A percentile compares a stretch with the other conserved stretches of the same genome.
These are phyloP conservation scores for Rhodamnia argentea DNA, from an alignment of 345 rosid species.

Conservation along the genomic window DNA sequence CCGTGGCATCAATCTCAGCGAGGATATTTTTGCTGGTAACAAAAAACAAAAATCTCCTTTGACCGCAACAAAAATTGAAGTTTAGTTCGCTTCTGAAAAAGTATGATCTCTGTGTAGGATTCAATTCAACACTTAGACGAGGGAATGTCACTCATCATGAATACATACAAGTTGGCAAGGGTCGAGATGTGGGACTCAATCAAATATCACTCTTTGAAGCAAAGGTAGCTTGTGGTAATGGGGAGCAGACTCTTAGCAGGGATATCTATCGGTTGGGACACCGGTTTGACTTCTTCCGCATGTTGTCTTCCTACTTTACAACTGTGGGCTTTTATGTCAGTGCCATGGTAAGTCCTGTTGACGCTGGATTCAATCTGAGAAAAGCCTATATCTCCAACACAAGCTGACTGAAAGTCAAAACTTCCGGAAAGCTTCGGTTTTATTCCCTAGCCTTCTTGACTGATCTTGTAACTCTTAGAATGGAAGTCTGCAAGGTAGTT, in stretches of 20 bases:
- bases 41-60: not conserved
- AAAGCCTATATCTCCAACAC: not conserved
- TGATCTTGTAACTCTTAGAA: not conserved
- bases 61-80: not conserved
- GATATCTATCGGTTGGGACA: slow-evolving; percentile 93
- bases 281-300: slow-evolving; percentile 95
- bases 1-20: slow-evolving; percentile 87
- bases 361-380: not conserved
- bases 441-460: not conserved
- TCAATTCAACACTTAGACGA: slow-evolving; percentile 84
- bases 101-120: slow-evolving; percentile 38
- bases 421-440: not conserved
- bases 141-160: slow-evolving; percentile 98
- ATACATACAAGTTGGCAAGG: slow-evolving; percentile 99
- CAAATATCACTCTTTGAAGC: slow-evolving; percentile 98
- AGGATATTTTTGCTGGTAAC: slow-evolving; percentile 96
- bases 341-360: slow-evolving; percentile 60
- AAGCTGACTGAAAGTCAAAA: not conserved
- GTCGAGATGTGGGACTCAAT: slow-evolving; percentile 96
- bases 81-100: not conserved
- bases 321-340: slow-evolving; percentile 84
- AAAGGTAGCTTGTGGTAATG: slow-evolving; percentile 96
- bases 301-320: slow-evolving; percentile 85
- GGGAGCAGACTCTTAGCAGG: slow-evolving; percentile 89
- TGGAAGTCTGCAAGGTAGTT: not conserved